Base-by-base conservation (phyloP, 257 asterid genomes). In the Solanum gandarillasii region DNA sequence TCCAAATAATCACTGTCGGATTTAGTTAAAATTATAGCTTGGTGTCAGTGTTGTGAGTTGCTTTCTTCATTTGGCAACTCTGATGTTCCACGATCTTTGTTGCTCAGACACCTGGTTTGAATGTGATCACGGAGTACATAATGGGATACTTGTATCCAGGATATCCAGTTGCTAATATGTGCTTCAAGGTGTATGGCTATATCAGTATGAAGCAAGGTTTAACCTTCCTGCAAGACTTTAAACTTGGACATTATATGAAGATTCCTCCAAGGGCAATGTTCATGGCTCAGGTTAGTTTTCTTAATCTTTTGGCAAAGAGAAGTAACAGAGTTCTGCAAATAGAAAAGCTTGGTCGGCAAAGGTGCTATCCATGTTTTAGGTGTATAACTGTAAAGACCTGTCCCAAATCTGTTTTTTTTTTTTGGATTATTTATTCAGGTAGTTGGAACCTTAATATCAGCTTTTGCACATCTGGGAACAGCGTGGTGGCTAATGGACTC, bases 141-240 rank as follows among this genome's bases (percentile, higher is more conserved):
- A 93, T 96, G 36, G 99, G 99, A n/a, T 96, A 94, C 92, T 90
- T 96, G 35, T 96, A 96, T 91, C 99, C 99, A 1, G 99, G 99
- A 87, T 96, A 96, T 88, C 99, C 99, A n/a, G 99, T 94, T 55
- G 99, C 98, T 84, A 96, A 96, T 90, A 96, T 95, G 98, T 96
- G 98, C 94, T 96, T 96, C 88, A 96, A 96, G 93, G 99, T 95
- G 75, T 96, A 96, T 21, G 99, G 98, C 14, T 93, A 89, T 88
- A 96, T 96, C 92, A 94, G 98, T 85, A 95, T 95, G 98, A 95
- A 94, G 88, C 99, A 95, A 83, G 98, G 94, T 43, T 92, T 96
- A 20, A 89, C 93, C 86, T 96, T 96, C 89, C 94, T 96, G 41
- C 98, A 96, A 87, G 99, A 96, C 92, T 91, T 96, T 84, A 96